Evolutionary conservation across 441 rosid genomes (phyloP).

Genomic region (Pelargonium myrrhifolium): DNA sequence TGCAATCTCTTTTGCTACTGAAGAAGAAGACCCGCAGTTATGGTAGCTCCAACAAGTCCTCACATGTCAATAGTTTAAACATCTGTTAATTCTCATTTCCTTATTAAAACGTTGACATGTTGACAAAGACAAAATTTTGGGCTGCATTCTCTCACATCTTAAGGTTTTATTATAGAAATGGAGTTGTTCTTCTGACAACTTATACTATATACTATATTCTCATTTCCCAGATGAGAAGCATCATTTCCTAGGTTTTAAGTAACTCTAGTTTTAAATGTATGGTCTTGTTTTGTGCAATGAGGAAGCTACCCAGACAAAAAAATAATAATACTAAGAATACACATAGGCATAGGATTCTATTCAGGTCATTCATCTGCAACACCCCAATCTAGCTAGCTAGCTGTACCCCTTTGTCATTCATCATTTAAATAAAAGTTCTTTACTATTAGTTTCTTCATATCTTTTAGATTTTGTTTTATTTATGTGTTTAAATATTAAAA

Average conservation of each 20-base stretch:
- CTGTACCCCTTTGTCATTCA: neutral
- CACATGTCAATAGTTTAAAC: too few species aligned
- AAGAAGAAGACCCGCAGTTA: too few species aligned
- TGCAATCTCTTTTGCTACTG: too few species aligned
- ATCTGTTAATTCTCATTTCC: too few species aligned
- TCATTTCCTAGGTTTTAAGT: slow-evolving; percentile 4
- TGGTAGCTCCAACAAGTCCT: too few species aligned
- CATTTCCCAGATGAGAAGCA: slow-evolving; percentile 5
- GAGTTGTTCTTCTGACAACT: neutral
- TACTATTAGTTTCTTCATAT: neutral
- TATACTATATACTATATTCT: neutral
- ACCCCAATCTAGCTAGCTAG: neutral
- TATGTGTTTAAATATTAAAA: neutral
- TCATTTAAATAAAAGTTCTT: neutral
- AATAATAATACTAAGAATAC: neutral
- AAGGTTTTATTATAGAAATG: too few species aligned
- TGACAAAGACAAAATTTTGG: neutral
- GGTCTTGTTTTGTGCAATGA: neutral
- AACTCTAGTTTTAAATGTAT: neutral
- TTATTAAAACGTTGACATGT: neutral
- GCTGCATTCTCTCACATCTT: neutral
- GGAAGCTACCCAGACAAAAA: neutral
- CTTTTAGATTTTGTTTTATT: neutral
- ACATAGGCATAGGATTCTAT: neutral
- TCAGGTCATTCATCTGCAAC: neutral